A percentile compares a stretch with the other conserved stretches of the same genome.
Evolutionary conservation across 371 early-diverging fungal genomes (phyloP).

Genomic region (Dichotomocladium elegans): DNA sequence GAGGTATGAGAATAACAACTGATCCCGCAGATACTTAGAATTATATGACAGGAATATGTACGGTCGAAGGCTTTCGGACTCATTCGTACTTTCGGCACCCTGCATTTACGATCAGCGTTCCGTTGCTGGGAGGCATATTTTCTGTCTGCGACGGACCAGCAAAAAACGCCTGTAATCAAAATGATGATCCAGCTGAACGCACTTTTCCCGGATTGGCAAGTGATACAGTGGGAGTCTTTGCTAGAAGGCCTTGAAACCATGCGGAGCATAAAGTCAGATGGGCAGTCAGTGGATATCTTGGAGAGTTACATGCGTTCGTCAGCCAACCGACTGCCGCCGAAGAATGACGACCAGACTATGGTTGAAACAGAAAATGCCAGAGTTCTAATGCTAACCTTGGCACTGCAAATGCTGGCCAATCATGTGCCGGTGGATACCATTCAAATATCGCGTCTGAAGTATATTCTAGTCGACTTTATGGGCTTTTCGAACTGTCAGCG

Average conservation of each 20-base stretch:
- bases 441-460: slow-evolving; percentile 40
- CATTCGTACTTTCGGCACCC: slow-evolving; percentile 38
- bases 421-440: slow-evolving; percentile 33
- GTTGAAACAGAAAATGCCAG: slow-evolving; percentile 39
- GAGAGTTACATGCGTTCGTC: slow-evolving; percentile 27
- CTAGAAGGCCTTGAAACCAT: slow-evolving; percentile 39
- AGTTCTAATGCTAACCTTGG: slow-evolving; percentile 40
- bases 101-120: slow-evolving; percentile 45
- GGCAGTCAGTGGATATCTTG: slow-evolving; percentile 21
- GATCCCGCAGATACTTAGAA: neutral
- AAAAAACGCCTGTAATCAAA: slow-evolving; percentile 32
- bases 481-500: slow-evolving; percentile 37
- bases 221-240: slow-evolving; percentile 50
- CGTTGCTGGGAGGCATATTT: slow-evolving; percentile 59
- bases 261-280: slow-evolving; percentile 10
- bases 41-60: slow-evolving; percentile 48
- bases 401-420: slow-evolving; percentile 49
- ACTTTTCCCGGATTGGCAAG: slow-evolving; percentile 52
- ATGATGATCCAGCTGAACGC: slow-evolving; percentile 49
- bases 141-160: slow-evolving; percentile 33
- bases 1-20: slow-evolving; percentile 37
- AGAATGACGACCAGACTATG: slow-evolving; percentile 1
- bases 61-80: slow-evolving; percentile 44
- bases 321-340: neutral
- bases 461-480: slow-evolving; percentile 34